Conservation (phyloP, 208 protist species). For the Jaenimonas drosophilae region DNA sequence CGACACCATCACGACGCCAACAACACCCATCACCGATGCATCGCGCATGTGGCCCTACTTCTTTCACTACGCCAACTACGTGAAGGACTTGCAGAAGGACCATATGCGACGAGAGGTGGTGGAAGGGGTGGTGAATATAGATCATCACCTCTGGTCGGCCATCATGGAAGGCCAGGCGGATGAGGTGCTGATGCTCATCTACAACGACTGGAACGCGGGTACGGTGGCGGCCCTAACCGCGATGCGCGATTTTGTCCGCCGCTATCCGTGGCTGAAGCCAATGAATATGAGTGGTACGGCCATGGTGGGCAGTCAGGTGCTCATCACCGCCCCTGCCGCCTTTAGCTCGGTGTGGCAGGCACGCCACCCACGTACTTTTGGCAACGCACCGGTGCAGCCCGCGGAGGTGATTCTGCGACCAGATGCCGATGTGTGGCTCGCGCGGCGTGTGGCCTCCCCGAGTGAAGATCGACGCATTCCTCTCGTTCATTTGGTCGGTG, state of each 20-base stretch:
- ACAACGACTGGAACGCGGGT: slow-evolving; percentile 38
- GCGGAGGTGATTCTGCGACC: too few species aligned
- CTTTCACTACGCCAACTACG: slow-evolving; percentile 10
- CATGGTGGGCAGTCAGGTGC: too few species aligned
- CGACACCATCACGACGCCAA: too few species aligned
- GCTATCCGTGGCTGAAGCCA: too few species aligned
- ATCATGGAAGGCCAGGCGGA: slow-evolving; percentile 1
- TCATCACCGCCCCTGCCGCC: too few species aligned
- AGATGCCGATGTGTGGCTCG: too few species aligned
- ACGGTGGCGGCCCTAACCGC: slow-evolving; percentile 14
- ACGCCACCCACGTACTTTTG: too few species aligned
- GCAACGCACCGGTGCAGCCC: too few species aligned
- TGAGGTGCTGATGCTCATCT: slow-evolving; percentile 43
- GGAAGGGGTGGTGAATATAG: slow-evolving; percentile 26
- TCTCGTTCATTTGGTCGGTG: slow-evolving; percentile 22
- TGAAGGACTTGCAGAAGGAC: background rate
- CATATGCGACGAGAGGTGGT: slow-evolving; percentile 1
- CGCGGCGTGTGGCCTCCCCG: too few species aligned
- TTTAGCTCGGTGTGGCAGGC: too few species aligned
- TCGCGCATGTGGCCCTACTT: slow-evolving; percentile 18
- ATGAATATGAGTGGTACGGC: too few species aligned
- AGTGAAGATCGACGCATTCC: too few species aligned
- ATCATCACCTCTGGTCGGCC: slow-evolving; percentile 6
- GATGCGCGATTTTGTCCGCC: slow-evolving; percentile 9
- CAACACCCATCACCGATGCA: slow-evolving; percentile 1